A percentile compares a stretch with the other conserved stretches of the same genome.
These are phyloP conservation scores for Trypanosoma congolense DNA, from an alignment of 208 protist genomes.

Conservation along the genomic window DNA sequence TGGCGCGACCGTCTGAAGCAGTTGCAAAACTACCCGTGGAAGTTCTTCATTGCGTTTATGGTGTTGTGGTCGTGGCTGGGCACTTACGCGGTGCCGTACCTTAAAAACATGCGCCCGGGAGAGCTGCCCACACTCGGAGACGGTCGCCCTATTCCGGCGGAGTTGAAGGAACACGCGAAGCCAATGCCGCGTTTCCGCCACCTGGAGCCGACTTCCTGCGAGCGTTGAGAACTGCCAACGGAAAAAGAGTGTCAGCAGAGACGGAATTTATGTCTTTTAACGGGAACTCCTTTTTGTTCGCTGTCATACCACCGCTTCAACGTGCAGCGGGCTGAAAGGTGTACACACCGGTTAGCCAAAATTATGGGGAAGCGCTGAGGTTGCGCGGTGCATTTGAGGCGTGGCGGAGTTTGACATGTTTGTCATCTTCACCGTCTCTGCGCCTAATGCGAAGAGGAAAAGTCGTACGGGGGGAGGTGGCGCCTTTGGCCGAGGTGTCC, in stretches of 20 bases:
- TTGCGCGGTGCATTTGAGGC: too few species aligned
- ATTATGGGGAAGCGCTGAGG: too few species aligned
- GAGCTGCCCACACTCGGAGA: conserved; percentile 31
- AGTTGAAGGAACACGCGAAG: conserved; percentile 24
- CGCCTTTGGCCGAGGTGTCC: too few species aligned
- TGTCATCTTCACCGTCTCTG: too few species aligned
- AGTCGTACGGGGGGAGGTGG: too few species aligned
- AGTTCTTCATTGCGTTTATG: conserved; percentile 70
- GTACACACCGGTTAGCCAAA: too few species aligned
- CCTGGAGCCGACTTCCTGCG: neutral
- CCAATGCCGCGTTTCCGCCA: conserved; percentile 31
- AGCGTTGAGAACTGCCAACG: neutral
- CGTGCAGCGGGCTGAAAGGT: too few species aligned
- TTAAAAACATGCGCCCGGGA: conserved; percentile 42
- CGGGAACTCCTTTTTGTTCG: too few species aligned
- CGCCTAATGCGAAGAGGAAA: too few species aligned
- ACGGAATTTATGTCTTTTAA: neutral
- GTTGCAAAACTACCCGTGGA: conserved; percentile 64
- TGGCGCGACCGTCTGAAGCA: conserved; percentile 40
- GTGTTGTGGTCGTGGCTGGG: conserved; percentile 63
- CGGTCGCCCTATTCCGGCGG: conserved; percentile 22
- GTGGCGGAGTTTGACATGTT: too few species aligned
- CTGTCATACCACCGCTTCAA: too few species aligned
- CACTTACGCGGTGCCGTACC: conserved; percentile 56
- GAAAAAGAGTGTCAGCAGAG: neutral